Base-by-base conservation (phyloP, 176 grass and related monocot species). In the Cenchrus purpureus region DNA sequence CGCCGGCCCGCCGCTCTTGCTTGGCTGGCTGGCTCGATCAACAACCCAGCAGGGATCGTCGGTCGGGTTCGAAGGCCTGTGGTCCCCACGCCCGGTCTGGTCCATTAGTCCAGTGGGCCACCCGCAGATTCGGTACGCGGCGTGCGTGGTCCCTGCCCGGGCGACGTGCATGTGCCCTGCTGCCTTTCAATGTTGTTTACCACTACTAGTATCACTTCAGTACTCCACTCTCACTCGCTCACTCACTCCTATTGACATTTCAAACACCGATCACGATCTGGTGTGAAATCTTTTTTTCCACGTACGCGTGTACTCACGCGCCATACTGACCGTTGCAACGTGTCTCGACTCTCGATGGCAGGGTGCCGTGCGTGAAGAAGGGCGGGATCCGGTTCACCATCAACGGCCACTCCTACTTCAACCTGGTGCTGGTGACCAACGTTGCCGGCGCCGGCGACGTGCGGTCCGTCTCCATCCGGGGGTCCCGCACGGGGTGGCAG, bases 401-500 rank as follows among this genome's bases (percentile, higher is more conserved):
- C 55, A 92, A 92, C 82, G 90, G 90, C 0, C 90, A 89, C 86
- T 92, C 90, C 65, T 92, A 92, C 86, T 92, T 92, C 86, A 89
- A 92, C 86, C 90, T 92, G 65, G 83, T 92, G 79, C 82, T 88
- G 72, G 86, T 88, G 51, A 91, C 89, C 12, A 92, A 88, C 77
- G 90, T 88, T 65, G 90, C 60, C 63, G 87, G 90, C 72, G 79
- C 87, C 68, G 90, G 90, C 78, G 87, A 83, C 77, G 86, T 82
- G 22, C 59, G 31, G 0, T 82, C 86, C 25, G 86, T 92, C 4
- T 73, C 83, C 55, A 83, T 92, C 90, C 82, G 78, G 72, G 86
- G 90, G 17, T 74, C 90, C 1, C 85, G 85, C n/a, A 65, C 76
- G 0, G 89, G 85, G 4, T 91, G 89, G 89, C 89, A 91, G 85